Base-by-base conservation (phyloP, 129 eudicot genomes). In the Logfia minima region DNA sequence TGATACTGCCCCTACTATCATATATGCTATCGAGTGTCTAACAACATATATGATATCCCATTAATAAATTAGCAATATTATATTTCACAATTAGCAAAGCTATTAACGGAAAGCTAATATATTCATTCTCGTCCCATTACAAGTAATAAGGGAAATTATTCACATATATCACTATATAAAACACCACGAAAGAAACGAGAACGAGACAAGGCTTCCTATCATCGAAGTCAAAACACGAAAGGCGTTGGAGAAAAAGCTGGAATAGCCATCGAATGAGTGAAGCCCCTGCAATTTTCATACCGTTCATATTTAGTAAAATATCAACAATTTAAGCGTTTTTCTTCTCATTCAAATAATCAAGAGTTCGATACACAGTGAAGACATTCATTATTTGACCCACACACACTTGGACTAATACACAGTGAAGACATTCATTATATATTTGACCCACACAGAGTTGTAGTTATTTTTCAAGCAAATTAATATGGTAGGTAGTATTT, bases 161-260 rank as follows among this genome's bases (percentile, higher is more conserved):
- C 62, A 70, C 82, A 78, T 56, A 43, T 45, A 43, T 31, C 39
- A 43, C 71, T 31, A 45, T 22, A 45, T 52, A 56, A 43, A 66
- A 59, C 76, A 66, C 21, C 71, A 39, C 2, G 69, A 55, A 60
- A 14, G 60, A 66, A 66, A 66, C 69, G 64, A 65, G 73, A 62
- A 62, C 16, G 63, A 28, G n/a, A 62, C 26, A 3, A 6, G 21
- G 32, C 28, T 16, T 48, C 41, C 21, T 8, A 55, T 55, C 24
- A 39, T 74, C 70, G 3, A 45, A 17, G 4, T 70, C 70, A 80
- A 41, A 80, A 80, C 80, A 80, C 80, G 43, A 80, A 80, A 68
- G 84, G 84, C 14, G 80, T 75, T 29, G 84, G 84, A 28, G 84
- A 80, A 65, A 80, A 80, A 13, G 84, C 80, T 0, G 84, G 84